Base-by-base conservation (phyloP, 176 grass and related monocot species). In the Microstegium vimineum region DNA sequence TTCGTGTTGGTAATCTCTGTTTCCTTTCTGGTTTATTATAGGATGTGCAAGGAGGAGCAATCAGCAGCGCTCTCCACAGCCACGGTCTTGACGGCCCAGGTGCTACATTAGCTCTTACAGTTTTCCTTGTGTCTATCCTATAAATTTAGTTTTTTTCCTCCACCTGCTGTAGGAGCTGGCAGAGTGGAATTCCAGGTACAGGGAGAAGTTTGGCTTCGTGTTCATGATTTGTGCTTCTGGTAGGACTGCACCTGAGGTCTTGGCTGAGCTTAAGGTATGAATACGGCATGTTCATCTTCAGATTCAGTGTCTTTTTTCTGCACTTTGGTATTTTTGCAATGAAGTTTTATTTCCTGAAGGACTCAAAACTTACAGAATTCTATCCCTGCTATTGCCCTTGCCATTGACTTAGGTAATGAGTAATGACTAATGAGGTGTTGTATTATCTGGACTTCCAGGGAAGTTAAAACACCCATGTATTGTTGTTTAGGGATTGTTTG, bases 31-130 rank as follows among this genome's bases (percentile, higher is more conserved):
- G 2, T 69, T 73, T 43, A 46, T 73, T 43, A n/a, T n/a, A 97
- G 95, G 85, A 91, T 90, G 95, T n/a, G 77, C 83, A 94, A 91
- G 88, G 95, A 97, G 73, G 92, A 97, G 86, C 95, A 97, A 49
- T 94, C 90, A 8, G 80, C 86, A 51, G 92, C 92, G 3, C 65
- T 91, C 45, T 86, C 86, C 45, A 91, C 92, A 28, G 83, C 86
- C 13, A 92, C 69, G 7, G 88, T 87, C 76, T 87, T 70, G n/a
- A 84, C 88, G 4, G 71, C 87, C 9, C 88, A 89, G 92, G 95
- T 94, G 16, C 49, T 49, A 32, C 8, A 25, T 22, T 13, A 60
- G 56, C 18, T 47, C n/a, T 38, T n/a, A n/a, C 46, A 6, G 6
- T 36, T 35, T 73, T 76, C 28, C 45, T 77, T 73, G 25, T 3